Percentiles rank a stretch among this genome's conserved stretches.
Conservation (phyloP, 306 rosid species). For the Arachis hypogaea region DNA sequence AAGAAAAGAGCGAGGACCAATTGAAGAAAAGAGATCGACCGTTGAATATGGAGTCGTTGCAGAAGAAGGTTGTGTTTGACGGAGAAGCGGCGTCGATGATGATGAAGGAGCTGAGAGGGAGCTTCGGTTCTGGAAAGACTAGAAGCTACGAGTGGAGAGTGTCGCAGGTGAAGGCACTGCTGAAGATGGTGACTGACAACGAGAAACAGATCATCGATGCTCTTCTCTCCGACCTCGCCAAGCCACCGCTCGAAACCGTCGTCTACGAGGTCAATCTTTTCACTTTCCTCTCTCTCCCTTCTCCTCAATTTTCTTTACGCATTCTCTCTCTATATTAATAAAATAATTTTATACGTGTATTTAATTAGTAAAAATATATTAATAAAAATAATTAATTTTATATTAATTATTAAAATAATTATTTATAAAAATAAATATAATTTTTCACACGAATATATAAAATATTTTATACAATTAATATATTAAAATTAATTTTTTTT, state of each 20-base stretch:
- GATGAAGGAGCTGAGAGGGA: conserved; percentile 43
- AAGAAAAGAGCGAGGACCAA: no score
- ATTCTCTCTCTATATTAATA: no score
- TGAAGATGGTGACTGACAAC: conserved; percentile 33
- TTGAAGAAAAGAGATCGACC: no score
- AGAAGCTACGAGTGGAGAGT: conserved; percentile 52
- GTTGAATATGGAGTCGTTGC: no score
- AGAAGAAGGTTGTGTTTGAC: conserved; percentile 31
- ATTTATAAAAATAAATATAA: no score
- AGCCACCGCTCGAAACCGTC: conserved; percentile 65
- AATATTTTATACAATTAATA: no score
- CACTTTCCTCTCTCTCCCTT: not conserved
- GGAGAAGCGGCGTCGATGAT: conserved; percentile 36
- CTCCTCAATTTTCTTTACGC: not conserved
- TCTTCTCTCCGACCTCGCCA: conserved; percentile 46
- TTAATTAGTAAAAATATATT: no score
- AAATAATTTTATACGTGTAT: no score
- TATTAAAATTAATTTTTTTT: no score
- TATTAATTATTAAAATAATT: no score
- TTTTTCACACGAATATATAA: no score
- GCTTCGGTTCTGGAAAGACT: conserved; percentile 39
- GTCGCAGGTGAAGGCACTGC: conserved; percentile 47
- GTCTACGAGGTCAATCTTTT: conserved; percentile 57
- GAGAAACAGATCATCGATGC: conserved; percentile 45
- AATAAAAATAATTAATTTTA: no score